These are phyloP conservation scores for Cytospora schulzeri DNA, from an alignment of 2,329 filamentous ascomycete genomes.

Conservation along the genomic window DNA sequence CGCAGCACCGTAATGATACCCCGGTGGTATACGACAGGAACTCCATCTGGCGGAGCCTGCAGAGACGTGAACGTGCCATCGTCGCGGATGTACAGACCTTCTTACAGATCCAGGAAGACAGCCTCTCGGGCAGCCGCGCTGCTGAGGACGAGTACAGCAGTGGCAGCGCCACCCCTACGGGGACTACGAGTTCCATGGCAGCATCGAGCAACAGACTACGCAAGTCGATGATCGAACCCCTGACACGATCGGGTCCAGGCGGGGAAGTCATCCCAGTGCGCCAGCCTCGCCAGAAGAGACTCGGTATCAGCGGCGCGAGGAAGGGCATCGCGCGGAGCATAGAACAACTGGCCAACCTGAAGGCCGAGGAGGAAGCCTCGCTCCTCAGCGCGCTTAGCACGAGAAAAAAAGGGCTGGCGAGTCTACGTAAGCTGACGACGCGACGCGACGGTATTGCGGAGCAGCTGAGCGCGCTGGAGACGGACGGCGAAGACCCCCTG, in stretches of 20 bases:
- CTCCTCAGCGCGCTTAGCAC: constrained; percentile 59
- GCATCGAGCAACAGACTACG: constrained; percentile 43
- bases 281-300: constrained; percentile 55
- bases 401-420: constrained; percentile 59
- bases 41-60: constrained; percentile 50
- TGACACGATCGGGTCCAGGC: constrained; percentile 41
- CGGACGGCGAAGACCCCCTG: constrained; percentile 59
- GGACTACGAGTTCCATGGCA: constrained; percentile 36
- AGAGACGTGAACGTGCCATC: constrained; percentile 48
- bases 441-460: constrained; percentile 52
- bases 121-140: constrained; percentile 35
- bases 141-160: constrained; percentile 39
- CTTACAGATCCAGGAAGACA: constrained; percentile 52
- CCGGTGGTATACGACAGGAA: constrained; percentile 41
- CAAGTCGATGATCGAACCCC: constrained; percentile 47
- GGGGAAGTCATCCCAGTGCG: constrained; percentile 62
- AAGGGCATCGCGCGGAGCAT: constrained; percentile 66
- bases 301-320: constrained; percentile 64
- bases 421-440: constrained; percentile 55
- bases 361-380: constrained; percentile 66
- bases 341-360: constrained; percentile 64
- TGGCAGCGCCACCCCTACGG: constrained; percentile 46
- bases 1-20: constrained; percentile 21
- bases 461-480: constrained; percentile 58
- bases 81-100: constrained; percentile 51